phyloP scores from a whole-genome alignment of 2,329 filamentous ascomycete species.

The Pezicula neosporulosa region DNA sequence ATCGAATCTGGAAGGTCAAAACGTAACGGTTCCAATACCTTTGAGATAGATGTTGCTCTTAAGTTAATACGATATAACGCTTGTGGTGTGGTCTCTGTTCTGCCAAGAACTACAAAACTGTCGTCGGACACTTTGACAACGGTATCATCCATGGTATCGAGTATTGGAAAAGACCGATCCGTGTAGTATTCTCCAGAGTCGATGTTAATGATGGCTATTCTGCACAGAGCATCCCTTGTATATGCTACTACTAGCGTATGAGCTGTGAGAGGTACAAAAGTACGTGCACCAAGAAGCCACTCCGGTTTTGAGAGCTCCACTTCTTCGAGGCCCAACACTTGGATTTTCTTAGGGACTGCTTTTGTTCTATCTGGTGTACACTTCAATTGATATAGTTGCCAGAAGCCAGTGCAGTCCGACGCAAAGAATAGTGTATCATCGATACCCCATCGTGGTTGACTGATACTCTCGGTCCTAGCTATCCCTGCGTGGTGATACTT shows the following conservation, averaged over 20 bases:
- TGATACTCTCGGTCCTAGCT: conserved; percentile 35
- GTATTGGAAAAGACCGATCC: neutral
- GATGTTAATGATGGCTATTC: neutral
- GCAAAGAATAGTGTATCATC: conserved; percentile 45
- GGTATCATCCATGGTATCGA: neutral
- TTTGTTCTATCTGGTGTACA: too few relatives aligned
- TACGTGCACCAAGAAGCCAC: neutral
- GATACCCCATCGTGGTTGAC: conserved; percentile 44
- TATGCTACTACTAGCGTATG: neutral
- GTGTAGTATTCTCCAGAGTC: neutral
- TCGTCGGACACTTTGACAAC: neutral
- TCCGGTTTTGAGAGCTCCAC: neutral
- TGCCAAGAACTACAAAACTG: neutral
- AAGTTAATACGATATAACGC: neutral
- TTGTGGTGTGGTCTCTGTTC: neutral
- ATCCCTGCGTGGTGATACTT: conserved; percentile 32
- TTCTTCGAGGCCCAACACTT: neutral
- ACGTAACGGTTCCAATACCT: neutral
- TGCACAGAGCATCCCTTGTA: neutral
- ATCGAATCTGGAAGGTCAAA: neutral
- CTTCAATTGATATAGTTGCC: neutral
- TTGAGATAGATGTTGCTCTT: neutral
- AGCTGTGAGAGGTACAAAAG: neutral
- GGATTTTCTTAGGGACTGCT: neutral
- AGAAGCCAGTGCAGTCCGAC: conserved; percentile 16